Base-by-base conservation (phyloP, 306 rosid species). In the Pachyrhizus erosus region DNA sequence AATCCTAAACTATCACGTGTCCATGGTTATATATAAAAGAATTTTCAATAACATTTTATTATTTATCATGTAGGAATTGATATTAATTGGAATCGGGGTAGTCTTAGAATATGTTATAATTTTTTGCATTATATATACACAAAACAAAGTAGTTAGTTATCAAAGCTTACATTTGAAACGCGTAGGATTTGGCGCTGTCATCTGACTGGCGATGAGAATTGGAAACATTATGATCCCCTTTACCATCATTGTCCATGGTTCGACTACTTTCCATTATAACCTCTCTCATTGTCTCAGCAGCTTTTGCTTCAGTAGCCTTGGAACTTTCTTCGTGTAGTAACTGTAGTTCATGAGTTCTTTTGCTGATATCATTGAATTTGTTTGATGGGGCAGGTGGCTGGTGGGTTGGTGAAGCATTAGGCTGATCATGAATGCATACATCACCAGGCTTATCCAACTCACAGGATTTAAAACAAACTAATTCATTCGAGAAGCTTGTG, bases 221-320 rank as follows among this genome's bases (percentile, higher is more conserved):
- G 65, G 90, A 42, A 60, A 13, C 42, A 64, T 70, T 62, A 13
- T 40, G 58, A 13, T 55, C 84, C 23, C 15, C 67, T 73, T 79
- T 84, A 18, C 42, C 72, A 12, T 2, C 39, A 58, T 80, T 78
- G 6, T 80, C 79, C 0, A 74, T 80, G 68, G 68, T 80, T 58
- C 0, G 17, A 69, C 70, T 34, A 40, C 31, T 90, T 88, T 93
- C 97, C 92, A 80, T 87, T 73, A 91, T 88, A 24, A 92, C 93
- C 82, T 92, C 92, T 77, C 94, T 91, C 97, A 92, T 91, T 57
- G 89, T 93, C 74, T 90, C 97, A 2, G 87, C 90, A 62, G 98
- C 92, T 84, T 68, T 88, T 21, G 90, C 93, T 81, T 91, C 97
- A 17, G 84, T 84, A 17, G 34, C 84, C 48, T 17, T 77, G 0